Evolutionary conservation across 352 stramenopile genomes (phyloP).

Genomic region (Thraustochytrium sp.): DNA sequence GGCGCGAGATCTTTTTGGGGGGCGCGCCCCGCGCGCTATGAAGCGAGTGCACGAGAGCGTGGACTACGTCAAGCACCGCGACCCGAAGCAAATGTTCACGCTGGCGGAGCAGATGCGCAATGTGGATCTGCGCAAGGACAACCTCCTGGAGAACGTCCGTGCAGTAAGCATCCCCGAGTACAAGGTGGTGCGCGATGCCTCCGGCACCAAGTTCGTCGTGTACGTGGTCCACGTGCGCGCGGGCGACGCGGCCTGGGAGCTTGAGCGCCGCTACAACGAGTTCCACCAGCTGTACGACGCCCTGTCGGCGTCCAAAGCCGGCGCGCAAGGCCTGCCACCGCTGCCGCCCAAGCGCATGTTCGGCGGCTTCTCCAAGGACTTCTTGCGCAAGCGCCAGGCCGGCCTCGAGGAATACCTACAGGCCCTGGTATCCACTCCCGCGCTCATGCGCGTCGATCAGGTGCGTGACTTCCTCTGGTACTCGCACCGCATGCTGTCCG

Average conservation of each 20-base stretch:
- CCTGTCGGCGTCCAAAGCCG: neutral
- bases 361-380: slow-evolving; percentile 4
- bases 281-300: slow-evolving; percentile 5
- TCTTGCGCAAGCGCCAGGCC: neutral
- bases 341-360: slow-evolving; percentile 39
- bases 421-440: neutral
- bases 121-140: neutral
- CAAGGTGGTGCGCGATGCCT: neutral
- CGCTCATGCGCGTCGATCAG: neutral
- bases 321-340: neutral
- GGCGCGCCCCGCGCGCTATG: no score
- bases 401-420: slow-evolving; percentile 33
- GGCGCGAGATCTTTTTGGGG: no score
- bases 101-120: slow-evolving; percentile 29
- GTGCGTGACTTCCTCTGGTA: slow-evolving; percentile 9
- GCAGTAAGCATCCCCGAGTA: neutral
- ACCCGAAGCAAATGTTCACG: slow-evolving; percentile 28
- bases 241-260: neutral
- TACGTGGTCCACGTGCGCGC: slow-evolving; percentile 6
- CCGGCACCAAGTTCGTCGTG: neutral
- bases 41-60: slow-evolving; percentile 36
- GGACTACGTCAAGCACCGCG: slow-evolving; percentile 36
- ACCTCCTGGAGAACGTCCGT: neutral
- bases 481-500: neutral
- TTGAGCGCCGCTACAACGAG: slow-evolving; percentile 18